phyloP scores from a whole-genome alignment of 1,284 basidiomycete species.

The Leccinum solheimii region DNA sequence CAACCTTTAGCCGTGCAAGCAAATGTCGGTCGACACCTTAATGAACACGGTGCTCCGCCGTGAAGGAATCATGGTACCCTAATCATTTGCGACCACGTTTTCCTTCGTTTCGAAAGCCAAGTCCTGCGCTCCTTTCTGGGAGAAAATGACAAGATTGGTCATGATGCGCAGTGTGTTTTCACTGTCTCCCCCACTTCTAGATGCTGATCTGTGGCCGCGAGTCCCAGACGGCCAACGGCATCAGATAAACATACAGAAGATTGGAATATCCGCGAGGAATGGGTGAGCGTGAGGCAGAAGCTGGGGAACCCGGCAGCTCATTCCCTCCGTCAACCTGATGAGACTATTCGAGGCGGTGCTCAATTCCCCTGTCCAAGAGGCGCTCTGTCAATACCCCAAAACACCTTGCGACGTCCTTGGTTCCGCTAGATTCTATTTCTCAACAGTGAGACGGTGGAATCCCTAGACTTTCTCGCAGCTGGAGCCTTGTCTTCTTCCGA shows the following conservation, averaged over 20 bases:
- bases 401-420: slow-evolving; percentile 79
- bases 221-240: slow-evolving; percentile 62
- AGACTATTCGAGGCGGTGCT: slow-evolving; percentile 68
- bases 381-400: slow-evolving; percentile 52
- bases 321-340: slow-evolving; percentile 41
- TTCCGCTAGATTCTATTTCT: slow-evolving; percentile 70
- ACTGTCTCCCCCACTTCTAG: slow-evolving; percentile 42
- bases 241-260: slow-evolving; percentile 67
- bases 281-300: slow-evolving; percentile 34
- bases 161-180: slow-evolving; percentile 66
- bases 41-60: slow-evolving; percentile 68
- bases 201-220: slow-evolving; percentile 57
- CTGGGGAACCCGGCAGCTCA: slow-evolving; percentile 50
- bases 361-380: slow-evolving; percentile 61
- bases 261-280: slow-evolving; percentile 50
- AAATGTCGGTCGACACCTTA: slow-evolving; percentile 57
- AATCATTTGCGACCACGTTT: slow-evolving; percentile 11
- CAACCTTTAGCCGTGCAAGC: slow-evolving; percentile 60
- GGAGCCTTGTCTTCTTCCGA: slow-evolving; percentile 45
- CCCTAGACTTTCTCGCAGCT: slow-evolving; percentile 42
- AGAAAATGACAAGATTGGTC: slow-evolving; percentile 69
- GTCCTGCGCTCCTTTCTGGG: slow-evolving; percentile 45
- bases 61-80: slow-evolving; percentile 40
- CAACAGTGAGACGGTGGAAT: slow-evolving; percentile 52
- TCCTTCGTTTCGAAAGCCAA: slow-evolving; percentile 35